phyloP scores from a whole-genome alignment of 2,329 filamentous ascomycete species.

The Colletotrichum sp. region DNA sequence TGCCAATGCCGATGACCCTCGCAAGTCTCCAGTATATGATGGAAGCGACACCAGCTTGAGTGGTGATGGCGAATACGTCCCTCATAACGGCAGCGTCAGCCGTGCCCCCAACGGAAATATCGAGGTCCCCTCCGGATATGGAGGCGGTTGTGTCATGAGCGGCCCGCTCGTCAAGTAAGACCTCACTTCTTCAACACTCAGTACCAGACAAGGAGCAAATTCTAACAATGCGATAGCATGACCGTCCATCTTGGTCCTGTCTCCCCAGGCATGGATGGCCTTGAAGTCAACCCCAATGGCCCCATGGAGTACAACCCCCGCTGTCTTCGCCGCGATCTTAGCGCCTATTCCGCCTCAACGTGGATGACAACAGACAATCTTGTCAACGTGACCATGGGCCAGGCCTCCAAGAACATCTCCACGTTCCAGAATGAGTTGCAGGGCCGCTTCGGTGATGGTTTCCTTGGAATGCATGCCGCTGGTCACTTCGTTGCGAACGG shows the following conservation, averaged over 20 bases:
- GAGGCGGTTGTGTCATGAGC: conserved; percentile 35
- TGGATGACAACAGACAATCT: conserved; percentile 26
- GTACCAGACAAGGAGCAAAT: conserved; percentile 16
- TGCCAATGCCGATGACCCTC: conserved; percentile 29
- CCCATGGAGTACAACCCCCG: conserved; percentile 30
- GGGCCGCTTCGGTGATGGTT: conserved; percentile 29
- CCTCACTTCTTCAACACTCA: too few relatives aligned
- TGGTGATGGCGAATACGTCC: conserved; percentile 39
- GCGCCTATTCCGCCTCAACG: conserved; percentile 16
- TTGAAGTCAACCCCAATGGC: background rate
- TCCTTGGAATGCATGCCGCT: conserved; percentile 29
- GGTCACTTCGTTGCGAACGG: conserved; percentile 34
- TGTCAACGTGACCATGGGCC: conserved; percentile 26
- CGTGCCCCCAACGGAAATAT: conserved; percentile 27
- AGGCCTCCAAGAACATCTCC: conserved; percentile 18
- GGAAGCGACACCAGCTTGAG: conserved; percentile 42
- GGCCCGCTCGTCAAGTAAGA: conserved; percentile 32
- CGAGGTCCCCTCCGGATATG: conserved; percentile 35
- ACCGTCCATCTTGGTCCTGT: conserved; percentile 34
- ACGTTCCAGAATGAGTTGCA: conserved; percentile 34
- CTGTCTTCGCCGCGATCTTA: conserved; percentile 36
- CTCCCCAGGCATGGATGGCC: conserved; percentile 19
- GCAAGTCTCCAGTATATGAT: conserved; percentile 42
- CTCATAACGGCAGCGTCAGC: conserved; percentile 25
- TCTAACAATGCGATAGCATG: conserved; percentile 10